phyloP scores from a whole-genome alignment of 106 monocot species.

The Alisma plantagoaquatica region DNA sequence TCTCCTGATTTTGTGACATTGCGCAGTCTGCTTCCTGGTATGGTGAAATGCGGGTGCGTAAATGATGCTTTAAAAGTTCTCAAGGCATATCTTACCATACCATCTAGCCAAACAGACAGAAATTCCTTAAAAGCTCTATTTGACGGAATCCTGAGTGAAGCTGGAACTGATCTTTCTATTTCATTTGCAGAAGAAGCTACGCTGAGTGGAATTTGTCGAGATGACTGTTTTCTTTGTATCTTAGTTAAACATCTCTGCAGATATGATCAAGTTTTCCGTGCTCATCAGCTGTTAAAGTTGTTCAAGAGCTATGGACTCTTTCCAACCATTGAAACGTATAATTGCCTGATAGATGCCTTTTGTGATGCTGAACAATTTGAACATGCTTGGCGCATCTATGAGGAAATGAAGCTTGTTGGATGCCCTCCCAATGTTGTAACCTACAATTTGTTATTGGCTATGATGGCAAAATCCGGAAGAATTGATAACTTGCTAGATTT shows the following conservation, averaged over 20 bases:
- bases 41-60: conserved; percentile 47
- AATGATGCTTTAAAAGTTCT: conserved; percentile 45
- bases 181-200: conserved; percentile 40
- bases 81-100: conserved; percentile 20
- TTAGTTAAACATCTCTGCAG: conserved; percentile 61
- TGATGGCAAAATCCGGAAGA: conserved; percentile 47
- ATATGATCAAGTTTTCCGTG: conserved; percentile 43
- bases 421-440: conserved; percentile 53
- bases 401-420: conserved; percentile 62
- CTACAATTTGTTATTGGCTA: conserved; percentile 62
- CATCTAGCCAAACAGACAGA: conserved; percentile 31
- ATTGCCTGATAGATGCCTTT: conserved; percentile 48
- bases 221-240: conserved; percentile 62
- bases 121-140: conserved; percentile 54
- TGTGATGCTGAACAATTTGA: conserved; percentile 20
- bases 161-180: conserved; percentile 39
- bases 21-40: conserved; percentile 63
- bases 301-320: conserved; percentile 53
- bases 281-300: conserved; percentile 42
- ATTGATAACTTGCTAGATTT: conserved; percentile 57
- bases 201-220: conserved; percentile 23
- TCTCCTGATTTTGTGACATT: conserved; percentile 66
- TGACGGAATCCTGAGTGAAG: conserved; percentile 57
- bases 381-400: conserved; percentile 33
- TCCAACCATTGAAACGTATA: conserved; percentile 54